Evolutionary conservation across 106 monocot species (phyloP).

Genomic region (Dendrobium huoshanense): DNA sequence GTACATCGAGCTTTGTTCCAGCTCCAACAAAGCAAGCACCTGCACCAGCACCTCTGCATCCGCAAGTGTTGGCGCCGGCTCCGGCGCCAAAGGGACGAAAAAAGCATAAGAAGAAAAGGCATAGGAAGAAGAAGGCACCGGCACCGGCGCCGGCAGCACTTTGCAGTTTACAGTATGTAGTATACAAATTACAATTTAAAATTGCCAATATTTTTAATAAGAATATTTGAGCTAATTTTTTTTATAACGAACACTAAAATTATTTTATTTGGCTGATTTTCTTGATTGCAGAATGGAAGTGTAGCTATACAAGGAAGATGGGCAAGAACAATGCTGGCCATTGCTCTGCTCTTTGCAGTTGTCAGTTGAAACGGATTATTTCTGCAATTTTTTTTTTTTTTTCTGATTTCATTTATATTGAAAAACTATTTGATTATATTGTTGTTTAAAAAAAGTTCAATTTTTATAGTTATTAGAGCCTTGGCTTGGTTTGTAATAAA

Average conservation of each 20-base stretch:
- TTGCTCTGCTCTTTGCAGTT: conserved; percentile 9
- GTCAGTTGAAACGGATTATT: neutral
- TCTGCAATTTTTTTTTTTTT: neutral
- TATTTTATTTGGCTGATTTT: too few relatives aligned
- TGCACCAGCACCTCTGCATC: conserved; percentile 6
- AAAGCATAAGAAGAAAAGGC: conserved; percentile 42
- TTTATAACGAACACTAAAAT: too few relatives aligned
- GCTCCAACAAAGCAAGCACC: conserved; percentile 11
- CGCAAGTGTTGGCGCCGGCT: conserved; percentile 19
- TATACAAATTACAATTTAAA: too few relatives aligned
- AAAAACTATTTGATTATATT: neutral
- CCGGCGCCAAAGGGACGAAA: conserved; percentile 32
- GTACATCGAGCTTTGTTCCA: neutral
- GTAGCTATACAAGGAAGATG: neutral
- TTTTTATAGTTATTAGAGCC: neutral
- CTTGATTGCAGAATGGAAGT: neutral
- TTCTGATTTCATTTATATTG: neutral
- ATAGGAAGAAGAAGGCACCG: conserved; percentile 34
- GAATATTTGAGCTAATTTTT: too few relatives aligned
- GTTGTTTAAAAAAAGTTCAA: neutral
- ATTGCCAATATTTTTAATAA: too few relatives aligned
- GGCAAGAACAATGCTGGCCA: conserved; percentile 14
- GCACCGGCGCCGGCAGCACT: conserved; percentile 28
- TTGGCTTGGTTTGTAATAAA: too few relatives aligned
- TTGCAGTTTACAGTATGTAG: too few relatives aligned